Conservation (phyloP, 140 eudicot genomes). For the Cichorium intybus region DNA sequence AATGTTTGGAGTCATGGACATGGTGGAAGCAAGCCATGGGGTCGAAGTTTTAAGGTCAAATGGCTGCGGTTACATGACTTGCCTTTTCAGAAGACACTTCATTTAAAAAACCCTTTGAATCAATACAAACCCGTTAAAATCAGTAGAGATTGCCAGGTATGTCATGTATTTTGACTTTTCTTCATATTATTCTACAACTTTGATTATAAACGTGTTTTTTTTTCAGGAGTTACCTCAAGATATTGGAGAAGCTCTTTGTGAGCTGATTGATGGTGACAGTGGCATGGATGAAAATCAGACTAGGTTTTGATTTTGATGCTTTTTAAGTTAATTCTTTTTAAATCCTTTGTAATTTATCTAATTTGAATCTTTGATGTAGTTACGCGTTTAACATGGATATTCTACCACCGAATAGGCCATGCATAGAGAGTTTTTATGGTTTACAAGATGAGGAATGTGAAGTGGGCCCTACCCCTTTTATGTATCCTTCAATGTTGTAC, state of each 20-base stretch:
- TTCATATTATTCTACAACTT: not conserved
- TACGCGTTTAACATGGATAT: constrained; percentile 23
- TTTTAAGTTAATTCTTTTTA: not conserved
- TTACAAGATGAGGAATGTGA: constrained; percentile 37
- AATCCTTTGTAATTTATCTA: not conserved
- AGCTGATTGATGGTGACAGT: constrained; percentile 66
- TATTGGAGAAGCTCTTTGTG: constrained; percentile 93
- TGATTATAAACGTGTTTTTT: not conserved
- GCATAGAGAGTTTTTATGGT: constrained; percentile 35
- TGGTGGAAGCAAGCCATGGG: constrained; percentile 87
- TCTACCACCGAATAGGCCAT: constrained; percentile 24
- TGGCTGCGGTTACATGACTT: constrained; percentile 75
- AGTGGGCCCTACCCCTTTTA: constrained; percentile 38
- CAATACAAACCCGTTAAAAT: constrained; percentile 90
- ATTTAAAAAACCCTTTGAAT: constrained; percentile 87
- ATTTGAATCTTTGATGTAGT: constrained; percentile 16
- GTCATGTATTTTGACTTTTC: not conserved
- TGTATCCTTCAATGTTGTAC: constrained; percentile 61
- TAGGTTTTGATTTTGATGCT: constrained; percentile 35
- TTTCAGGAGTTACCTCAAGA: constrained; percentile 87
- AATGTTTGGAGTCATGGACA: constrained; percentile 88
- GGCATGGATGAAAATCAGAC: constrained; percentile 38
- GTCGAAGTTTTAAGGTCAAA: constrained; percentile 88
- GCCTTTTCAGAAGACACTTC: constrained; percentile 89
- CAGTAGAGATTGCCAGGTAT: constrained; percentile 97